Base-by-base conservation (phyloP, 176 grass and related monocot species). In the Coix lacrymajobi region DNA sequence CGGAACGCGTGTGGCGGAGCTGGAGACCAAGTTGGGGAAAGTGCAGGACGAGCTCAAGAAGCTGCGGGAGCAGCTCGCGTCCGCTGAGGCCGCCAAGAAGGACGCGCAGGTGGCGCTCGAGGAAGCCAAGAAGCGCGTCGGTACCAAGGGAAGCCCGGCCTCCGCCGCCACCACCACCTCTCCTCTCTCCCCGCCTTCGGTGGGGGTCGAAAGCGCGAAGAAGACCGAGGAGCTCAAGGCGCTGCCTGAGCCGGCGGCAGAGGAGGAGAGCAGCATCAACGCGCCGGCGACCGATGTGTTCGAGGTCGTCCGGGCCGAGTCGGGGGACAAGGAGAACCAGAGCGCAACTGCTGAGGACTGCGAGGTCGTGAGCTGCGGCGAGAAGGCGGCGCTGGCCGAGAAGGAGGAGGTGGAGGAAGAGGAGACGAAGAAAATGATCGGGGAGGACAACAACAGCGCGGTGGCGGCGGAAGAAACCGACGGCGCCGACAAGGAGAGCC, bases 41-140 rank as follows among this genome's bases (percentile, higher is more conserved):
- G 87, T 94, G 56, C 91, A 94, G 83, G 97, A 85, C 80, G 91
- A 99, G 83, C 89, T 96, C 29, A 99, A 96, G 91, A 99, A 99
- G 87, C 87, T 99, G 83, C 73, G 79, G 22, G 89, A 96, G 71
- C 96, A 99, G 79, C 91, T 96, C 73, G 87, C 88, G 11, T 91
- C 91, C 9, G 93, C 92, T 6, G 96, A 98, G 73, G 83, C 86
- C 0, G 93, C 96, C 73, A 98, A 98, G 88, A 93, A 89, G 79
- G 96, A 98, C 68, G 93, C 91, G n/a, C 90, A 98, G 77, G 88
- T 73, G 79, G 91, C 96, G 14, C 91, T 98, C 44, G 91, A 91
- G 74, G 76, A 92, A 10, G 96, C 91, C 26, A 98, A 98, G 93
- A 95, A 91, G 43, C 92, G 84, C 20, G 86, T 98, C 29, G 90